Evolutionary conservation across 139 green algal genomes (phyloP), one percentile per base, ranked within the genome.

Genomic region (Axilococcus clingmanii): DNA sequence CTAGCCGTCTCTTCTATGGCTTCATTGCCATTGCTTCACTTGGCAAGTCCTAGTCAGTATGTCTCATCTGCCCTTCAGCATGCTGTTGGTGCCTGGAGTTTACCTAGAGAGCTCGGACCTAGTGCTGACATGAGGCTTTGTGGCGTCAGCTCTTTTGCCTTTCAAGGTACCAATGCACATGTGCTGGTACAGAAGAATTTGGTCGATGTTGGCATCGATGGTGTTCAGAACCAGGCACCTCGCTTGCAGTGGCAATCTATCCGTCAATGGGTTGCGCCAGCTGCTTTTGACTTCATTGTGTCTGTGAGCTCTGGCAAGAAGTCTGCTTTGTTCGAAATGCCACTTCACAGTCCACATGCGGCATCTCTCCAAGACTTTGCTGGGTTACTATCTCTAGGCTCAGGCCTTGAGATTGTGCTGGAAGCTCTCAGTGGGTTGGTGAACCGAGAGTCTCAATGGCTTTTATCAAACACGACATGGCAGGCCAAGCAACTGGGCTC

Each of bases 141-240:
- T 44, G 79, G 79, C 35, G 63, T 82, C 30, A 86, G 73, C 53
- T 73, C 78, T 3, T 94, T 93, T 50, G 84, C 83, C 4, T 91
- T 89, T 65, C 75, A 84, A 63, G 82, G 81, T 37, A 84, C 78
- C 40, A 87, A 89, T 33, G 73, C 69, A 6, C 75, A 93, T 35
- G 57, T 76, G 30, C 30, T 87, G 23, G 5, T 89, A 8, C 34
- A 63, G 42, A 40, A 48, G 43, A 7, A 29, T 34, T 2, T 12
- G 28, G 0, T 34, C 27, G 7, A 25, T 33, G 3, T 12, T 27
- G 22, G 20, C 19, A 42, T 28, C 12, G 12, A 48, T n/a, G 14
- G 7, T 23, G 36, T 42, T 52, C 42, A 7, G 23, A 12, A 38
- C 12, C 31, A 1, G 17, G 3, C 46, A 22, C 20, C 20, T 20